A percentile compares a stretch with the other conserved stretches of the same genome.
Evolutionary conservation across 164 flowering plant species (phyloP).

Genomic region (Tetracentron sinense): DNA sequence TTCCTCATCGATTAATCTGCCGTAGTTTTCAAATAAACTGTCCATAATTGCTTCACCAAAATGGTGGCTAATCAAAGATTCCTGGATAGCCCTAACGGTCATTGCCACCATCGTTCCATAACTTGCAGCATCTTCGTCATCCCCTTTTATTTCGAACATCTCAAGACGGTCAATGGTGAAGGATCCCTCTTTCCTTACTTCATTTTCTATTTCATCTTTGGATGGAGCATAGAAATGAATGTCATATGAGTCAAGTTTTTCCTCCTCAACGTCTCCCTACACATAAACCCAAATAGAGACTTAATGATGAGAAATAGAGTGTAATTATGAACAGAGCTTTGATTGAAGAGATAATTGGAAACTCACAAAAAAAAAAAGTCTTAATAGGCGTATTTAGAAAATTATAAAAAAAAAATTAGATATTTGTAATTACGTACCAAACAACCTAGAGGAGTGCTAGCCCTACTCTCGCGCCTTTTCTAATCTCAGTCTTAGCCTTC

Average conservation of each 20-base stretch:
- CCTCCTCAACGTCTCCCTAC: constrained; percentile 64
- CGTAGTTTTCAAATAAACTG: constrained; percentile 55
- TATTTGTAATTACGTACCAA: no score
- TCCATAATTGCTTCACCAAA: constrained; percentile 67
- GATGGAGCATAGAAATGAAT: constrained; percentile 78
- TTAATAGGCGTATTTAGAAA: no score
- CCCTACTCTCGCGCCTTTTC: no score
- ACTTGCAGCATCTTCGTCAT: constrained; percentile 17
- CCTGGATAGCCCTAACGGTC: constrained; percentile 76
- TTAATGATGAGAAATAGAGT: not conserved
- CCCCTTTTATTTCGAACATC: constrained; percentile 45
- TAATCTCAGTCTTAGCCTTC: no score
- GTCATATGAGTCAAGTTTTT: constrained; percentile 58
- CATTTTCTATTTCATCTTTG: constrained; percentile 53
- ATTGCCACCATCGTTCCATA: constrained; percentile 51
- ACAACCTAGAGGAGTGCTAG: no score
- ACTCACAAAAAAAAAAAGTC: no score
- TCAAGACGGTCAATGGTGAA: constrained; percentile 48
- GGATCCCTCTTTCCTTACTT: constrained; percentile 53
- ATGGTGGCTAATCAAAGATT: constrained; percentile 58
- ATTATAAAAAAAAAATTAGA: no score
- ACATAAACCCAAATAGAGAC: not conserved
- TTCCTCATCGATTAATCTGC: constrained; percentile 57
- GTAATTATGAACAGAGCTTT: no score
- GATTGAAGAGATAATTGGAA: no score